Conservation (phyloP, 1,284 basidiomycete species). For the Pyrrhoderma noxium region DNA sequence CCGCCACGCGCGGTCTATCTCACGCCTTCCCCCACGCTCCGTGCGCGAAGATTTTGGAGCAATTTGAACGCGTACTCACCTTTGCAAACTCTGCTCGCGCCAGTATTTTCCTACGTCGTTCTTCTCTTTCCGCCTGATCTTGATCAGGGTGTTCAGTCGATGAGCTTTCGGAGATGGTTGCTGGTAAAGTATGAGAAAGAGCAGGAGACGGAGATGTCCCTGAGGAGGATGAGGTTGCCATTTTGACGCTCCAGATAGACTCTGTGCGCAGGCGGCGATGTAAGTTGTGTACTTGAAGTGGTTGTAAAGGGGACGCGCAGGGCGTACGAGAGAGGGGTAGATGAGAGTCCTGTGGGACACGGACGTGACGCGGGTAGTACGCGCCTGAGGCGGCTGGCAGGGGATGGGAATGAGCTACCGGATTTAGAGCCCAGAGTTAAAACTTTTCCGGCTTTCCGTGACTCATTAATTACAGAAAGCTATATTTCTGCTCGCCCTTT, state of each 20-base stretch:
- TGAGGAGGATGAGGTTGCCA: constrained; percentile 71
- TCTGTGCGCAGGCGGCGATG: background rate
- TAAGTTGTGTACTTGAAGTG: background rate
- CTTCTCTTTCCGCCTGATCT: constrained; percentile 42
- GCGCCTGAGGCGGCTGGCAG: constrained; percentile 7
- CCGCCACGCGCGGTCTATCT: constrained; percentile 8
- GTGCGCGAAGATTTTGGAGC: constrained; percentile 21
- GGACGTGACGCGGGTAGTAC: constrained; percentile 11
- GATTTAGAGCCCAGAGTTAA: too few species aligned
- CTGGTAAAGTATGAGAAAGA: constrained; percentile 47
- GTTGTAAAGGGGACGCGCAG: background rate
- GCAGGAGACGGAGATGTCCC: constrained; percentile 71
- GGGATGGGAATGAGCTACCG: background rate
- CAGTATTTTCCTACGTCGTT: constrained; percentile 61
- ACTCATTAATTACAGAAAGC: too few species aligned
- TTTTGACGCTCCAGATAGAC: constrained; percentile 24
- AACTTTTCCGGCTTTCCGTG: too few species aligned
- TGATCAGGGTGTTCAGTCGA: constrained; percentile 28
- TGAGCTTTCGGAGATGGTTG: constrained; percentile 31
- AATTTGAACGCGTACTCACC: constrained; percentile 40
- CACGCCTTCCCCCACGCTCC: constrained; percentile 38
- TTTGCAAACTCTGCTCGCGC: constrained; percentile 68
- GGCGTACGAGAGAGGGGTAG: background rate
- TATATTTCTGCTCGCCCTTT: too few species aligned
- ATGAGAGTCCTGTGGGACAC: background rate